Base-by-base conservation (phyloP, 768 basidiomycete species). In the Russula brevipes region DNA sequence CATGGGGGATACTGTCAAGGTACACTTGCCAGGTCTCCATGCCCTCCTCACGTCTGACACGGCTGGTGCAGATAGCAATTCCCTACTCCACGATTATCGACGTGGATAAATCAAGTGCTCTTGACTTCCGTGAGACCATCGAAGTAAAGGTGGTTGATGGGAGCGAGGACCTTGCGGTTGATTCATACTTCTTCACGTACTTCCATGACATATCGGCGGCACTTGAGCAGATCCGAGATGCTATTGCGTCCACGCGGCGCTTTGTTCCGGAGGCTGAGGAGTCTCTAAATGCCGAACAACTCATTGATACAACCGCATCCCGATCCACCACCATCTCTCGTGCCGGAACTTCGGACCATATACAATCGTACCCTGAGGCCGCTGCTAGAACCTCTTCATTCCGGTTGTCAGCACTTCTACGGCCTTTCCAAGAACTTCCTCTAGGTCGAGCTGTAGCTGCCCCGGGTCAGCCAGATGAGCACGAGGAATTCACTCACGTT, bases 111-210 rank as follows among this genome's bases (percentile, higher is more conserved):
- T 90, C 91, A 8, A 81, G 85, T 1, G 89, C 90, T 1, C 87
- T 98, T 79, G 96, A 98, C 71, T 98, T 98, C 71, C 94, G 92
- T 66, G 94, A 97, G 73, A 95, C 94, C 0, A 88, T 99, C 63
- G 94, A 98, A 76, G 82, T 98, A 67, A 94, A 94, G 75, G 92
- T 94, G 12, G 79, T 91, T 57, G 91, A 95, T 74, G 88, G 87
- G 67, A 83, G 77, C 53, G 91, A 90, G 63, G 84, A 86, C 65
- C 88, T 86, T 70, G 84, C 87, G 1, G 74, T 90, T 39, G 91
- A 93, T 72, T 92, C 91, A 2, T 94, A 93, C 71, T 97, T 96
- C 75, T 96, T 96, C 70, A 93, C 95, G 14, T 98, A 97, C 73
- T 97, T 98, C 74, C 86, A 86, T 67, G 84, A 95, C 73, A 80